These are phyloP conservation scores for Candida xiaguanensis DNA, from an alignment of 805 yeast species.

Conservation along the genomic window DNA sequence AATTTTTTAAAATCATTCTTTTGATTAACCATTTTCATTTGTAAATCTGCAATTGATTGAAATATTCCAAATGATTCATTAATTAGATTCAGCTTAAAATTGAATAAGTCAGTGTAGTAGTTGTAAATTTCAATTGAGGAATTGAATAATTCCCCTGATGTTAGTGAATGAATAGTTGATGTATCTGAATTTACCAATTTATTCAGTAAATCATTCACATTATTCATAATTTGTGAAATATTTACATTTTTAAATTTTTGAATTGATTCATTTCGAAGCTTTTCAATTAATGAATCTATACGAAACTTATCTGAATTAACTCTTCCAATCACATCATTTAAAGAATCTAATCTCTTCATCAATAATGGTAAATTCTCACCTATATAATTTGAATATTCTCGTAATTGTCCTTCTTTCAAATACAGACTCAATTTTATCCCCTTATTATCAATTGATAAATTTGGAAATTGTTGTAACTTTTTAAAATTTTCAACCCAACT, in stretches of 20 bases:
- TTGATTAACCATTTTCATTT: constrained; percentile 34
- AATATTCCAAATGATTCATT: constrained; percentile 23
- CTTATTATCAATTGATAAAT: constrained; percentile 28
- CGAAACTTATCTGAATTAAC: constrained; percentile 33
- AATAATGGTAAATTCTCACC: constrained; percentile 26
- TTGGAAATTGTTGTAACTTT: constrained; percentile 31
- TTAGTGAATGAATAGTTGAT: not conserved
- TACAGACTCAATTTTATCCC: constrained; percentile 26
- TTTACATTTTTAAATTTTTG: constrained; percentile 20
- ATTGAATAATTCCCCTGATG: constrained; percentile 23
- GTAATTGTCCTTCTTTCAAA: constrained; percentile 26
- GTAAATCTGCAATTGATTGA: constrained; percentile 30
- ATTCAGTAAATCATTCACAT: not conserved
- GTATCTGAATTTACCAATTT: not conserved
- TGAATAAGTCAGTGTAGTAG: constrained; percentile 26
- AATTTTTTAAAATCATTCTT: constrained; percentile 25
- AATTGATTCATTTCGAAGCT: constrained; percentile 36
- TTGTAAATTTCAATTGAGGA: constrained; percentile 32
- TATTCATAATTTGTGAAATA: constrained; percentile 2
- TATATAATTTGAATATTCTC: constrained; percentile 26
- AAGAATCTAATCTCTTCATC: constrained; percentile 24
- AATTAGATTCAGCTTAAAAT: constrained; percentile 26
- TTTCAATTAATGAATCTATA: constrained; percentile 41
- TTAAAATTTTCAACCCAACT: constrained; percentile 33
- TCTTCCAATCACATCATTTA: constrained; percentile 31